Evolutionary conservation across 306 rosid genomes (phyloP).

Genomic region (Canavalia ensiformis): DNA sequence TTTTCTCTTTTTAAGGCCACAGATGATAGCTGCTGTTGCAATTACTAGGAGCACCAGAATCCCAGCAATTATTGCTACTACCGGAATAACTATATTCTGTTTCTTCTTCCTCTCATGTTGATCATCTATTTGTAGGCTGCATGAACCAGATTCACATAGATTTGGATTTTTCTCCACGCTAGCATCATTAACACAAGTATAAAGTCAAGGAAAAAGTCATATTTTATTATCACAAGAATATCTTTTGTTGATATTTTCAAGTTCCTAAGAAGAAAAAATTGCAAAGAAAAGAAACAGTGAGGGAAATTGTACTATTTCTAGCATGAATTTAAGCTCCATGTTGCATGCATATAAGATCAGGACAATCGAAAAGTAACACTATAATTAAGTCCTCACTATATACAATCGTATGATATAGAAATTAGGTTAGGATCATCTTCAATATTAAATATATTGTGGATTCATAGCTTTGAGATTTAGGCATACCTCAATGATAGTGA

Average conservation of each 20-base stretch:
- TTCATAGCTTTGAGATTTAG: neutral
- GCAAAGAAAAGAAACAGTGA: neutral
- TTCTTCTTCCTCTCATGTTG: constrained; percentile 35
- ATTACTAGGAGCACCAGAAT: constrained; percentile 45
- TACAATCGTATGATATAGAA: neutral
- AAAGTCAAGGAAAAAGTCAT: neutral
- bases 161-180: constrained; percentile 56
- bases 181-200: constrained; percentile 12
- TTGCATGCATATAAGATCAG: neutral
- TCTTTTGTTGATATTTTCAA: neutral
- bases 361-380: neutral
- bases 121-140: constrained; percentile 36
- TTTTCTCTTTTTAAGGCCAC: constrained; percentile 38
- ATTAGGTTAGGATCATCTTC: neutral
- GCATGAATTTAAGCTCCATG: neutral
- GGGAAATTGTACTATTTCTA: neutral
- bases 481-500: constrained; percentile 61
- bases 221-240: neutral
- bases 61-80: constrained; percentile 60
- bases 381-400: neutral
- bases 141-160: constrained; percentile 47
- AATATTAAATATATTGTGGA: neutral
- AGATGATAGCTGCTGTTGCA: constrained; percentile 40
- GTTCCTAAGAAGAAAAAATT: neutral
- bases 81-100: constrained; percentile 43